Evolutionary conservation across 2,329 filamentous ascomycete genomes (phyloP), one percentile per base, ranked within the genome.

Genomic region (Chaetomiaceae sp.): DNA sequence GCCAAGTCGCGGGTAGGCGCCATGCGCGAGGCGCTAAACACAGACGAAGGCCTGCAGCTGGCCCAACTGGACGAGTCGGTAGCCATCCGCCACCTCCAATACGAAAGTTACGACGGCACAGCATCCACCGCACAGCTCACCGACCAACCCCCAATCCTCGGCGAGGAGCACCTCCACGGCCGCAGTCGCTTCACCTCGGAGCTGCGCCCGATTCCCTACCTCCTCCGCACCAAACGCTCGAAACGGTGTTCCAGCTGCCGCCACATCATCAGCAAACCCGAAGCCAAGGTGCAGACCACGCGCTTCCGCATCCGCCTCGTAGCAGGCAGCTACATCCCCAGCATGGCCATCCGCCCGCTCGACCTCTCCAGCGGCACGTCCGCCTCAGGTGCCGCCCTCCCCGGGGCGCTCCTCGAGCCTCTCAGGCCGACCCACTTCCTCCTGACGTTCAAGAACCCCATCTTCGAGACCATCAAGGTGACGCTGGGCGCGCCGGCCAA

Each of bases 181-280:
- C 72, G 57, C 65, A 34, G 73, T 47, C 81, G 79, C 6, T 91
- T 93, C 64, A 70, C 81, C 2, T 78, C 85, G 47, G 82, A 92
- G 17, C 79, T 97, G 5, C 85, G 89, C 23, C 93, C 93, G 0
- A 78, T 91, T 13, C 85, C 91, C 0, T 86, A 87, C 14, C 78
- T 95, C 2, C 81, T 99, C 13, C 85, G 89, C 50, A 95, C 92
- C 0, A 96, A 96, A 65, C 86, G 92, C 33, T 90, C 89, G 17
- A 97, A 96, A 71, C 88, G 93, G 40, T 99, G 93, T 68, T 86
- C 89, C 44, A 80, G 85, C 10, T 99, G 93, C 70, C 86, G 93
- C 12, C 92, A 97, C 71, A 96, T 97, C 65, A 86, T 99, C 60
- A 87, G 89, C 55, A 95, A 95, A 66, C 93, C 92, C 13, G 93